Evolutionary conservation across 768 basidiomycete genomes (phyloP), one percentile per base, ranked within the genome.

Genomic region (Agaricus sinodeliciosus): DNA sequence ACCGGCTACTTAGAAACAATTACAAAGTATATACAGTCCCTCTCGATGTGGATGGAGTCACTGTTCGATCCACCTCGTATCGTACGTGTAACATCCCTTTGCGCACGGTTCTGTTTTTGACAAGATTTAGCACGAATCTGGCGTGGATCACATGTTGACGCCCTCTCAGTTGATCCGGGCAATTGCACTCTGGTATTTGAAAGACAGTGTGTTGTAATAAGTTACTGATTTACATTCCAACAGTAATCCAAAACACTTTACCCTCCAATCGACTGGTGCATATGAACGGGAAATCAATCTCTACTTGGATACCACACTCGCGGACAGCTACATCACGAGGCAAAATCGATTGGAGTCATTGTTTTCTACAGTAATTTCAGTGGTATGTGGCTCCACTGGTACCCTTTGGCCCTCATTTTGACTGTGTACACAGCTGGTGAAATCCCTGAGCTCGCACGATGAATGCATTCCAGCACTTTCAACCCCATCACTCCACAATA

Each of bases 191-290:
- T 41, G 52, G 52, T 54, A 47, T 18, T 7, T 18, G 19, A 31
- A 11, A 31, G 31, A 18, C 5, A 39, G 8, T 42, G 18, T 31
- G 16, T 43, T 7, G 2, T 2, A 22, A 4, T 16, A 18, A 9
- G 4, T 22, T 9, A 19, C 16, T 49, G 56, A 43, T 28, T 49
- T 49, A 48, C 41, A 48, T 35, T 15, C 25, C 22, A 28, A 35
- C 55, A 84, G 82, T 59, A 69, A 79, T 54, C 64, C 68, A 63
- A 59, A 55, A 31, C 66, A 63, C 15, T 68, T 72, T 22, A 65
- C 78, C 1, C 58, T 84, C 43, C 56, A 57, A 25, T 69, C 69
- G 4, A 62, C 79, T 22, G 63, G 65, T 27, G 59, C 64, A 13
- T 75, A 81, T 50, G 67, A 69, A 58, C 48, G 53, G 8, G 60